A percentile compares a stretch with the other conserved stretches of the same genome.
Conservation (phyloP, 441 rosid species). For the Euphorbia corollata region DNA sequence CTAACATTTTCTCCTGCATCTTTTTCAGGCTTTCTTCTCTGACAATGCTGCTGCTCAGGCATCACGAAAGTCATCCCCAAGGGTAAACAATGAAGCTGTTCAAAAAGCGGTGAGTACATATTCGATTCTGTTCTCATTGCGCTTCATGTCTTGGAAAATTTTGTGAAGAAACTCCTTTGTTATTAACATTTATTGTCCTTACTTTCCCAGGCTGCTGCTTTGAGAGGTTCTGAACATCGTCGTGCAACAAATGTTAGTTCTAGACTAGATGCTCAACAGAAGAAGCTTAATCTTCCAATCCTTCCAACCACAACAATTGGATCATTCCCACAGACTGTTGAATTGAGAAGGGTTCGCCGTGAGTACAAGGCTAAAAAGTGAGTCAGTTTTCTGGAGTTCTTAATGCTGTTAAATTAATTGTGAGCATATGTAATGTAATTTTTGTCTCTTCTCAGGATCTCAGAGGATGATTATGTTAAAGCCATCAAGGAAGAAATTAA, state of each 20-base stretch:
- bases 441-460: constrained; percentile 40
- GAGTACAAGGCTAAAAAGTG: constrained; percentile 94
- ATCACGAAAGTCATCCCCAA: too few species aligned
- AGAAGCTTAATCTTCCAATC: constrained; percentile 87
- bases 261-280: constrained; percentile 92
- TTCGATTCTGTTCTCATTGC: too few species aligned
- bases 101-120: too few species aligned
- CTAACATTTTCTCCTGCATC: too few species aligned
- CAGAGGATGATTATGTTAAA: constrained; percentile 67
- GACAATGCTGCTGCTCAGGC: too few species aligned
- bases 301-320: constrained; percentile 97
- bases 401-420: neutral
- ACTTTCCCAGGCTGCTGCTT: constrained; percentile 69
- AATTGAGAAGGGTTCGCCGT: constrained; percentile 92
- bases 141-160: too few species aligned
- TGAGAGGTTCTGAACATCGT: constrained; percentile 86
- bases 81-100: too few species aligned
- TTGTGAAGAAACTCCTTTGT: too few species aligned
- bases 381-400: constrained; percentile 23
- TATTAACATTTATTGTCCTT: neutral
- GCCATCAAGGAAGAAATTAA: constrained; percentile 85
- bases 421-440: constrained; percentile 1
- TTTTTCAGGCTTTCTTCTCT: too few species aligned
- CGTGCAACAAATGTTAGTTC: constrained; percentile 78
- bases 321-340: constrained; percentile 89